These are phyloP conservation scores for Ceratobasidium sp. DNA, from an alignment of 1,284 basidiomycete genomes.

Conservation along the genomic window DNA sequence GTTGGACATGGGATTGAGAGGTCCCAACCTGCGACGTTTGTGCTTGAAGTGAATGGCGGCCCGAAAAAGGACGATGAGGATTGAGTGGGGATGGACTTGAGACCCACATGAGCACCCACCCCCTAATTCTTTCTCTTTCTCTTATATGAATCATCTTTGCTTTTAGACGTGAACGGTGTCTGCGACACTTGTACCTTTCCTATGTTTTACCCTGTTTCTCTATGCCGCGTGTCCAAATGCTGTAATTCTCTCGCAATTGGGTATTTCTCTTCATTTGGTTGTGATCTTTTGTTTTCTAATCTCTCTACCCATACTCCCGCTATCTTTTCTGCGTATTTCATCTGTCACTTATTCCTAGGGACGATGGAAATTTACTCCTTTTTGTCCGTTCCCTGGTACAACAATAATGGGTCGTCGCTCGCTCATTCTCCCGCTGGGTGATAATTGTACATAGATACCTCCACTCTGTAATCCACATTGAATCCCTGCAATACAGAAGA, in stretches of 20 bases:
- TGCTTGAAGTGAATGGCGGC: conserved; percentile 34
- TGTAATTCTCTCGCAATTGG: conserved; percentile 11
- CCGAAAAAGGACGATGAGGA: conserved; percentile 35
- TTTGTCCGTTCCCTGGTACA: not conserved
- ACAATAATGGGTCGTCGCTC: too few relatives aligned
- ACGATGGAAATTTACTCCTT: conserved; percentile 20
- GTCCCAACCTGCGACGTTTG: conserved; percentile 35
- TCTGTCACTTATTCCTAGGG: conserved; percentile 39
- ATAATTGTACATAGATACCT: too few relatives aligned
- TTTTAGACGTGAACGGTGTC: conserved; percentile 37
- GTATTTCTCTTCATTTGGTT: not conserved
- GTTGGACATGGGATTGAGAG: conserved; percentile 29
- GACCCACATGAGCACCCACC: not conserved
- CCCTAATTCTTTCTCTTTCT: not conserved
- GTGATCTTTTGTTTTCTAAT: not conserved
- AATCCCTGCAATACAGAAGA: not conserved
- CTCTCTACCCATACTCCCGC: not conserved
- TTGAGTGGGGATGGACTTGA: not conserved
- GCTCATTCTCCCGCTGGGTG: too few relatives aligned
- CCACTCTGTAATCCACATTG: not conserved
- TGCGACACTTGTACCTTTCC: conserved; percentile 28
- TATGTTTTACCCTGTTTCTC: not conserved
- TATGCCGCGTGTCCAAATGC: conserved; percentile 5
- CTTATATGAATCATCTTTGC: not conserved
- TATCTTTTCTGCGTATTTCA: conserved; percentile 12